A percentile compares a stretch with the other conserved stretches of the same genome.
Conservation (phyloP, 179 eudicot genomes). For the Silene vulgaris region DNA sequence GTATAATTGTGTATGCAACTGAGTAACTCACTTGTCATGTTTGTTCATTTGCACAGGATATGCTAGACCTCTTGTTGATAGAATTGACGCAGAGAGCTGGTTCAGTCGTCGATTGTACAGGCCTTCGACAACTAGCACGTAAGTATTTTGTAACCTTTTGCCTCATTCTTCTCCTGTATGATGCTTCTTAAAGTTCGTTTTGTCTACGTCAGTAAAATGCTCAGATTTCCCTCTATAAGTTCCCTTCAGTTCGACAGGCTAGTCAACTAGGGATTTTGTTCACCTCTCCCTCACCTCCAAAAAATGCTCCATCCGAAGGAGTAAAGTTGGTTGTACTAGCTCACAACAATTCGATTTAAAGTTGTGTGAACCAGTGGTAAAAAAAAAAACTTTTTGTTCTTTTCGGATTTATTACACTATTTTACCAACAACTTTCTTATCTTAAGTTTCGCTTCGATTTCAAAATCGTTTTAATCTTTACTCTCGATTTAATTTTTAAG, state of each 20-base stretch:
- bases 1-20: constrained; percentile 4
- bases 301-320: no score
- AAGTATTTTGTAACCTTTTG: constrained; percentile 27
- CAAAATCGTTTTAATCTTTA: no score
- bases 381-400: not conserved
- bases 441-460: no score
- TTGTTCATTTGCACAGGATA: constrained; percentile 46
- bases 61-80: constrained; percentile 88
- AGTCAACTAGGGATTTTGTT: not conserved
- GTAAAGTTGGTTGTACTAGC: not conserved
- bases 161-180: constrained; percentile 1
- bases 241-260: not conserved
- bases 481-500: no score
- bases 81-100: constrained; percentile 54
- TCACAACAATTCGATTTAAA: not conserved
- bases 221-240: no score
- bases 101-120: constrained; percentile 65
- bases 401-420: no score
- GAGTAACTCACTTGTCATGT: not conserved
- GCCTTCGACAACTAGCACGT: constrained; percentile 85
- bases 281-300: not conserved
- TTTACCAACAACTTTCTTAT: no score
- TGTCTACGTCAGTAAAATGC: not conserved
- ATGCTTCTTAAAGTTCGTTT: not conserved
- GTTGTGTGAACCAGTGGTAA: constrained; percentile 10